These are phyloP conservation scores for Mucor indicus DNA, from an alignment of 371 early-diverging fungal genomes.

Conservation along the genomic window DNA sequence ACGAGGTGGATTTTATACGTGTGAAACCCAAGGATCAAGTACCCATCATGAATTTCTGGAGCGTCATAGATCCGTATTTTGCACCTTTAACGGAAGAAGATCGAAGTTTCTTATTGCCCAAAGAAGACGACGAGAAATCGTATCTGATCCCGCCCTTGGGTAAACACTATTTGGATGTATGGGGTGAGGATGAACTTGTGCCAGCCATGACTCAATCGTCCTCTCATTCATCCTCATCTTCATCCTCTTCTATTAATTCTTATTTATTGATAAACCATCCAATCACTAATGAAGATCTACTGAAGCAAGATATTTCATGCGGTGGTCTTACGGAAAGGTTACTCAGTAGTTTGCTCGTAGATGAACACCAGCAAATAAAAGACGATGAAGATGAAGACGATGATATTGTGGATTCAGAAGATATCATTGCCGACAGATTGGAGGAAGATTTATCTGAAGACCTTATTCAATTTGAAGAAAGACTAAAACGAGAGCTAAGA, in stretches of 20 bases:
- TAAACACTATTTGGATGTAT: constrained; percentile 69
- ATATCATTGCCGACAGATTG: constrained; percentile 18
- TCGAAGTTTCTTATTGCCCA: constrained; percentile 61
- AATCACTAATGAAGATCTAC: constrained; percentile 54
- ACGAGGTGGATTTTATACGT: constrained; percentile 40
- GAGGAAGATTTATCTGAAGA: neutral
- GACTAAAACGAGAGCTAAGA: constrained; percentile 76
- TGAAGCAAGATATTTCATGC: constrained; percentile 48
- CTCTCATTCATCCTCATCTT: too few species aligned
- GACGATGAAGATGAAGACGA: constrained; percentile 10
- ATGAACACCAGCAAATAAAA: too few species aligned
- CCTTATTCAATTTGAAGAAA: constrained; percentile 62
- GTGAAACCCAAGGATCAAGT: constrained; percentile 66
- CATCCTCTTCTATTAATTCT: neutral
- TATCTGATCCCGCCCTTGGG: constrained; percentile 78
- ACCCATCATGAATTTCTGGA: constrained; percentile 77
- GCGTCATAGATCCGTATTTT: constrained; percentile 82
- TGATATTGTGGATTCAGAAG: constrained; percentile 29
- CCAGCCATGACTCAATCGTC: too few species aligned
- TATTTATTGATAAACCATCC: neutral
- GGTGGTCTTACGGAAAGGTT: constrained; percentile 75
- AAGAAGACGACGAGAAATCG: constrained; percentile 68
- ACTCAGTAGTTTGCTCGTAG: constrained; percentile 64
- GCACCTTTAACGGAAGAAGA: constrained; percentile 79
- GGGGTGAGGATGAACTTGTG: constrained; percentile 84